These are phyloP conservation scores for Ceriops zippeliana DNA, from an alignment of 345 rosid species.

Conservation along the genomic window DNA sequence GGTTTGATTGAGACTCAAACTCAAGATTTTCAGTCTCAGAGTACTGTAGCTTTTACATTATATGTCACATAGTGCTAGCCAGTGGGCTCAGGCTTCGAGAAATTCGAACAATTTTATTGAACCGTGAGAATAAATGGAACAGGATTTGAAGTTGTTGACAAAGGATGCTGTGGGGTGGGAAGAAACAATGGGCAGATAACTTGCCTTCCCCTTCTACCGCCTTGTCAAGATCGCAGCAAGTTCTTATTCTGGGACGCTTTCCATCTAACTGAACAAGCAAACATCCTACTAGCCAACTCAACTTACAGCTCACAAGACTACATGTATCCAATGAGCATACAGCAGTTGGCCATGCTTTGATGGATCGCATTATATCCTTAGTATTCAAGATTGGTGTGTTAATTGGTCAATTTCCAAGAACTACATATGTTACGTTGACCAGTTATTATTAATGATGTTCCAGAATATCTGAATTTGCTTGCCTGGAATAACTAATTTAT, in stretches of 20 bases:
- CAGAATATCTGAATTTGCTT: too few species aligned
- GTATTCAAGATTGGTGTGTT: too few species aligned
- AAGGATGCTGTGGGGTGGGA: constrained; percentile 95
- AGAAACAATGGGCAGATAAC: constrained; percentile 90
- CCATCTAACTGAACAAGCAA: constrained; percentile 80
- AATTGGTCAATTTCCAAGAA: too few species aligned
- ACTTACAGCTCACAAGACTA: constrained; percentile 47
- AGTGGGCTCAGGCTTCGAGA: too few species aligned
- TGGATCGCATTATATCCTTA: too few species aligned
- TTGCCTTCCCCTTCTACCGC: constrained; percentile 71
- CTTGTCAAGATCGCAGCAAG: constrained; percentile 57
- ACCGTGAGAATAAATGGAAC: constrained; percentile 2
- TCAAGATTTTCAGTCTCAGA: too few species aligned
- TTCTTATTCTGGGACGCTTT: constrained; percentile 94
- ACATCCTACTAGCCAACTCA: constrained; percentile 50
- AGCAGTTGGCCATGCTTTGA: constrained; percentile 55
- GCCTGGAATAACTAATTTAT: too few species aligned
- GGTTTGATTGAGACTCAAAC: too few species aligned
- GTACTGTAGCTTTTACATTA: too few species aligned
- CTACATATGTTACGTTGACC: too few species aligned
- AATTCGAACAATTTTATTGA: background rate
- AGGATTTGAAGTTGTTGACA: constrained; percentile 81
- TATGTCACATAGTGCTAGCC: too few species aligned
- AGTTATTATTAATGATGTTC: too few species aligned
- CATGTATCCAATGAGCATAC: constrained; percentile 69